Evolutionary conservation across 495 filamentous ascomycete species (phyloP).

Genomic region (Usnea hakonensis): DNA sequence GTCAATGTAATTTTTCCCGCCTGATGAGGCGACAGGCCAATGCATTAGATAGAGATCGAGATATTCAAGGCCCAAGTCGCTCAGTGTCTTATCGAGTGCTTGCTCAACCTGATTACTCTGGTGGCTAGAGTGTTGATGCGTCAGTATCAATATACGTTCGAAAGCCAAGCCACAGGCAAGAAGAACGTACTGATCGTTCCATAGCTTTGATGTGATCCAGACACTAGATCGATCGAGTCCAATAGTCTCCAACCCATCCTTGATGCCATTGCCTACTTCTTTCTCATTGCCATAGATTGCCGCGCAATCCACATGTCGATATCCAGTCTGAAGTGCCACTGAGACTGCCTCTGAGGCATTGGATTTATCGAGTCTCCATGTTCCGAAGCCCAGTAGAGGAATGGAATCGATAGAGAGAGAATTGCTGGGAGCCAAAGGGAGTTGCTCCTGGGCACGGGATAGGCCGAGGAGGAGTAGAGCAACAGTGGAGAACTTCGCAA

Average conservation of each 20-base stretch:
- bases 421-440: slow-evolving; percentile 1
- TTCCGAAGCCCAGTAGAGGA: slow-evolving; percentile 45
- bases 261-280: slow-evolving; percentile 54
- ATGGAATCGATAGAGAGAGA: slow-evolving; percentile 34
- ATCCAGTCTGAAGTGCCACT: slow-evolving; percentile 53
- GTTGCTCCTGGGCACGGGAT: slow-evolving; percentile 6
- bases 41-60: slow-evolving; percentile 66
- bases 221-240: slow-evolving; percentile 54
- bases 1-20: slow-evolving; percentile 8
- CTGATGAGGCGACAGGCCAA: slow-evolving; percentile 45
- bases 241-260: slow-evolving; percentile 31
- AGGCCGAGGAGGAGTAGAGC: slow-evolving; percentile 2
- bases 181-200: slow-evolving; percentile 39
- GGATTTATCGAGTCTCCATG: slow-evolving; percentile 31
- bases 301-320: slow-evolving; percentile 66
- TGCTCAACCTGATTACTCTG: slow-evolving; percentile 37
- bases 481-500: not conserved
- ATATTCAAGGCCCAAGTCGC: slow-evolving; percentile 56
- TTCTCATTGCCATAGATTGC: slow-evolving; percentile 60
- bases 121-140: slow-evolving; percentile 30
- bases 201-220: slow-evolving; percentile 72
- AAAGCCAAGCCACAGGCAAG: not conserved
- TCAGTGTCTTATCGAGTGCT: slow-evolving; percentile 44
- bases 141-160: not conserved
- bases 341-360: slow-evolving; percentile 38